Evolutionary conservation across 768 basidiomycete genomes (phyloP).

Genomic region (Tubosaeta sp.): DNA sequence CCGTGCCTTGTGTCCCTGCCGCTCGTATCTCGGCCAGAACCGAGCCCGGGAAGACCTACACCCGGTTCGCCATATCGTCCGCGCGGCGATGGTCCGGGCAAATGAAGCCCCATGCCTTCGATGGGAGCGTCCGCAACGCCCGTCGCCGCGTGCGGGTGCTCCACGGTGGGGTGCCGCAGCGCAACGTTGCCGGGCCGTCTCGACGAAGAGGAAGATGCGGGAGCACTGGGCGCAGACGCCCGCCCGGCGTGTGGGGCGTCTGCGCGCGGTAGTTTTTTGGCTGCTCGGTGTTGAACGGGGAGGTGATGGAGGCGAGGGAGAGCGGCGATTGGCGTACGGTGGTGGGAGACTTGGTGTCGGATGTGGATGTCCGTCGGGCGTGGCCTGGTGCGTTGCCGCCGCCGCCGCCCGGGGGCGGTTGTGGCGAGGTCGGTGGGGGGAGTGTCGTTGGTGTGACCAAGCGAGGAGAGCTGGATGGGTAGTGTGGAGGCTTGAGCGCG

Average conservation of each 20-base stretch:
- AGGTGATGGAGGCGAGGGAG: constrained; percentile 39
- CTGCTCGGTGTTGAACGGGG: constrained; percentile 40
- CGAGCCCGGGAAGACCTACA: constrained; percentile 18
- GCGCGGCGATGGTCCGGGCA: constrained; percentile 30
- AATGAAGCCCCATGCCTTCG: constrained; percentile 25
- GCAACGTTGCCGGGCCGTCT: constrained; percentile 34
- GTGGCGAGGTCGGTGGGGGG: constrained; percentile 18
- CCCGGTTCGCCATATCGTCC: constrained; percentile 35
- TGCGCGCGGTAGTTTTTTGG: constrained; percentile 80
- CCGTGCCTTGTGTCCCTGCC: constrained; percentile 28
- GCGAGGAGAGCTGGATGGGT: constrained; percentile 28
- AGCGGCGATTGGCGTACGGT: constrained; percentile 36
- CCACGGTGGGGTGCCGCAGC: constrained; percentile 33
- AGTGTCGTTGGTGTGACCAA: constrained; percentile 20
- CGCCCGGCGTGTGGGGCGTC: constrained; percentile 68
- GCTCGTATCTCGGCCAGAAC: constrained; percentile 34
- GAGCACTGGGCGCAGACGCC: constrained; percentile 62
- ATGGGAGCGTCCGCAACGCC: background rate
- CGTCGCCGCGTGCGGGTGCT: constrained; percentile 16
- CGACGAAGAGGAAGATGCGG: constrained; percentile 13
- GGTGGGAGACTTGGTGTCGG: constrained; percentile 30
- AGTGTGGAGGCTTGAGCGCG: constrained; percentile 21
- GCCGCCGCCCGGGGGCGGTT: constrained; percentile 10
- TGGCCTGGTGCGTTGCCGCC: constrained; percentile 17
- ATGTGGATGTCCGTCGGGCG: constrained; percentile 25